Evolutionary conservation across 208 protist genomes (phyloP), one percentile per base, ranked within the genome.

Genomic region (Naegleria fowleri): DNA sequence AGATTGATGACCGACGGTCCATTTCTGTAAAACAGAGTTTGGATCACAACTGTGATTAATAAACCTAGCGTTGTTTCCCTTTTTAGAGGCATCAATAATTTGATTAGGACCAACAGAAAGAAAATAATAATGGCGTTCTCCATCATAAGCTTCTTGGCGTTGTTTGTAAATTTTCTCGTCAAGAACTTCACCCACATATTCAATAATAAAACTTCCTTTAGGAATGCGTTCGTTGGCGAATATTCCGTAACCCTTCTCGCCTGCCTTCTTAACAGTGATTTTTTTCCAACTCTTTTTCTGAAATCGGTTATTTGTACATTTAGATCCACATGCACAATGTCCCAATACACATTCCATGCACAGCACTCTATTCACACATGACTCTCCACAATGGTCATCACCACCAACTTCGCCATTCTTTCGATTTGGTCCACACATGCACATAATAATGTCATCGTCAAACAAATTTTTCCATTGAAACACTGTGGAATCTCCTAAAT

Each of bases 11-110:
- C 84, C 84, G 25, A 88, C 84, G 36, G 16, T 88, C 84, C 84
- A 88, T 88, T 88, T 88, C 22, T 88, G 43, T 19, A 58, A 43
- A 33, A 48, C 25, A 88, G 36, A 88, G n/a, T 88, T 88, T 88
- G 84, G 84, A n/a, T 52, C n/a, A 38, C 84, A 88, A 33, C 29
- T 48, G 41, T 88, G 84, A 55, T 88, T 88, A 39, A 88, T 88
- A 58, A 58, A 88, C 19, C 84, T 25, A 39, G 41, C 84, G 25
- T 55, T 88, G 16, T 88, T 88, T 16, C 84, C 84, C 41, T 58
- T 51, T 58, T 39, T 51, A 38, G 84, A 88, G 16, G 84, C 84
- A 55, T 88, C 84, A 88, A 88, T 88, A 9, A 55, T 58, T 58
- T 58, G 39, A 33, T 88, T 51, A 33, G 39, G 15, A 36, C 11